Conservation (phyloP, 306 rosid genomes). For the Elaeagnus macrophylla region DNA sequence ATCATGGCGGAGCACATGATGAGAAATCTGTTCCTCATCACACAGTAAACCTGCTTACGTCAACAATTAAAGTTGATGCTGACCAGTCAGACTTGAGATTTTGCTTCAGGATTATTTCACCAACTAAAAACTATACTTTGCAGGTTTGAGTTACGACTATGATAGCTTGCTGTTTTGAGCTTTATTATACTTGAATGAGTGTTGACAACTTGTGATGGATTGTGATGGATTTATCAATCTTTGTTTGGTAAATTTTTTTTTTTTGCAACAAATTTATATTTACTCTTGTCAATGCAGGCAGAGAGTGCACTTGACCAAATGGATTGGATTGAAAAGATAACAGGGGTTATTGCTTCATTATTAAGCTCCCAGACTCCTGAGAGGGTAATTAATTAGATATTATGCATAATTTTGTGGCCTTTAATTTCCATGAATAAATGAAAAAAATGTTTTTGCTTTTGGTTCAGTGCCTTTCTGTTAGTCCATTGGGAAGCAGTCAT, state of each 20-base stretch:
- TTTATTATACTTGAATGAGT: neutral
- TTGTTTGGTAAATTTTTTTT: constrained; percentile 20
- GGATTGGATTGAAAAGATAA: constrained; percentile 99
- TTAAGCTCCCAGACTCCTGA: constrained; percentile 96
- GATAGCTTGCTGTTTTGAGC: constrained; percentile 15
- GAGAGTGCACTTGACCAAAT: constrained; percentile 99
- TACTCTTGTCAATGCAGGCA: constrained; percentile 95
- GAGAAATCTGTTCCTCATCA: constrained; percentile 99
- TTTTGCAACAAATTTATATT: constrained; percentile 25
- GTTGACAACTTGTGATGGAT: neutral
- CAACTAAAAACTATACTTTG: constrained; percentile 92
- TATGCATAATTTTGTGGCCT: constrained; percentile 13
- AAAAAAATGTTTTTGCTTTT: constrained; percentile 21
- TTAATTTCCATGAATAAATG: constrained; percentile 12
- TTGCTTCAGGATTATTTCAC: constrained; percentile 99
- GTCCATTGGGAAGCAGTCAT: constrained; percentile 97
- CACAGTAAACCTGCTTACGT: constrained; percentile 95
- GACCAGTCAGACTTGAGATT: constrained; percentile 97
- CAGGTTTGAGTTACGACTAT: constrained; percentile 48
- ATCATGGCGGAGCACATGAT: constrained; percentile 98
- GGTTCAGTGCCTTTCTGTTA: constrained; percentile 68
- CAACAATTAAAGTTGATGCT: constrained; percentile 96
- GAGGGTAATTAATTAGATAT: constrained; percentile 48
- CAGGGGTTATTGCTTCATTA: constrained; percentile 97
- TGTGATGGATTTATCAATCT: neutral